These are phyloP conservation scores for Nyssa sinensis DNA, from an alignment of 148 eudicot species.

Conservation along the genomic window DNA sequence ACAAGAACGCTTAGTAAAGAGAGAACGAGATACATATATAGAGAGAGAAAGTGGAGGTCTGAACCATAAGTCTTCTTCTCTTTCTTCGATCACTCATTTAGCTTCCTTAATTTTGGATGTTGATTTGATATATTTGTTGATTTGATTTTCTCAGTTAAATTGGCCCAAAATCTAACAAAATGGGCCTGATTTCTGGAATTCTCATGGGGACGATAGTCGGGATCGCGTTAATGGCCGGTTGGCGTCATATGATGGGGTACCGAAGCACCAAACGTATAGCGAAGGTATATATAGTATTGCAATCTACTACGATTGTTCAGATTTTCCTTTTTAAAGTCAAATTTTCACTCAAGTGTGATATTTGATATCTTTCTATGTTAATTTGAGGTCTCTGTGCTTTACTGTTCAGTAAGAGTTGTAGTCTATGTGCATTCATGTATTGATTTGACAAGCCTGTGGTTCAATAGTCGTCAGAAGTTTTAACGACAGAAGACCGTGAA, in stretches of 20 bases:
- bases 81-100: neutral
- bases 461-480: neutral
- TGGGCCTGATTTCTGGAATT: constrained; percentile 89
- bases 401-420: neutral
- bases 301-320: neutral
- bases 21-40: neutral
- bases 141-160: constrained; percentile 5
- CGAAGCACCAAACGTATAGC: constrained; percentile 66
- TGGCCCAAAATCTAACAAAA: constrained; percentile 24
- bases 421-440: neutral
- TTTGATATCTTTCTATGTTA: constrained; percentile 6
- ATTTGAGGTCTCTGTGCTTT: neutral
- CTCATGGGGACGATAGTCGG: constrained; percentile 76
- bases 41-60: neutral
- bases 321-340: neutral
- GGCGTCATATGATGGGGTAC: constrained; percentile 81
- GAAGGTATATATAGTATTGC: constrained; percentile 43
- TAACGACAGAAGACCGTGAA: neutral
- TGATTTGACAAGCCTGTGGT: neutral
- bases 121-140: neutral
- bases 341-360: neutral
- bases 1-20: neutral
- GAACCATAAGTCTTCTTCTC: neutral
- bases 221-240: constrained; percentile 84
- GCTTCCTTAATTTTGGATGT: neutral